Evolutionary conservation across 768 basidiomycete genomes (phyloP), one percentile per base, ranked within the genome.

Genomic region (Amanita brunnescens): DNA sequence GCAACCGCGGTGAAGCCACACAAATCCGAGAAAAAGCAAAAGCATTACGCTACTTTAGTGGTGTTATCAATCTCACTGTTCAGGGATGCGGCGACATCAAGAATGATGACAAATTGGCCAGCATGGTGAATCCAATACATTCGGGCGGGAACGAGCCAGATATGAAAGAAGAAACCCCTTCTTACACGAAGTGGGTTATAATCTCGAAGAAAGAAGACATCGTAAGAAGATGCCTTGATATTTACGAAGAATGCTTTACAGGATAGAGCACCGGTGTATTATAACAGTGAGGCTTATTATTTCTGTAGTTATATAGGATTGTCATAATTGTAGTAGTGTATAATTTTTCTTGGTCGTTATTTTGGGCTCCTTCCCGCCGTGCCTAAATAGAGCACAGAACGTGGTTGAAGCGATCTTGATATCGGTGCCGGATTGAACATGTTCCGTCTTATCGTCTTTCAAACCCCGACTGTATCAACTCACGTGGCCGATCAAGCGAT

Each of bases 161-260:
- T 29, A 9, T 33, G 39, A 38, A 41, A 12, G 49, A 50, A 7
- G 34, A 33, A 50, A 23, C 3, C 7, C 34, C 6, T 16, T 39
- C 26, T 18, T 49, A 41, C 38, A 26, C 9, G 13, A 51, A 51
- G 16, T 51, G 40, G 49, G 41, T 51, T 10, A 13, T 51, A 2
- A n/a, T 51, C 43, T 42, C 50, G 7, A 18, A 35, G 33, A 12
- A 37, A 20, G 33, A 51, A 23, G 42, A 37, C 12, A 40, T 37
- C 5, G 42, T 51, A 18, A 32, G 21, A 40, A 43, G 23, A 21
- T 51, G 49, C 16, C 18, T 43, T 18, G 42, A 40, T 24, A 6
- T 51, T 14, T 49, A 38, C 26, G n/a, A 38, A 20, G 9, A n/a
- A 10, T 21, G 7, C 20, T 4, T 24, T 47, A 13, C 34, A 24